Evolutionary conservation across 2,329 filamentous ascomycete genomes (phyloP).

Genomic region (Pseudocercospora musae): DNA sequence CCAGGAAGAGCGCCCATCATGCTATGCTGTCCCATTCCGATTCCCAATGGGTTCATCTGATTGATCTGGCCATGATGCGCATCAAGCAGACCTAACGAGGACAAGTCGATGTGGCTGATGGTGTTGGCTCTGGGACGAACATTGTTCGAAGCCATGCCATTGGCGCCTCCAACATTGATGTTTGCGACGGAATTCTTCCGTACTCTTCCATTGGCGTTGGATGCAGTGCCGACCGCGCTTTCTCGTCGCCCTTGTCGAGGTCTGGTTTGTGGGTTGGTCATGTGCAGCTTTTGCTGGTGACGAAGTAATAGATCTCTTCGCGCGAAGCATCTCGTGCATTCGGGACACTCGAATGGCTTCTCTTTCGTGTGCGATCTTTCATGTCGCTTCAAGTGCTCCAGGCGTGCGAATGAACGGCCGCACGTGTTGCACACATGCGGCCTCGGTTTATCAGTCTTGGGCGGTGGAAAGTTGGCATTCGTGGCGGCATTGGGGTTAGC

Average conservation of each 20-base stretch:
- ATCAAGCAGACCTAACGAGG: constrained; percentile 57
- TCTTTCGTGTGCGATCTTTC: constrained; percentile 98
- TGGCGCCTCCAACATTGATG: constrained; percentile 47
- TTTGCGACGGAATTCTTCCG: constrained; percentile 89
- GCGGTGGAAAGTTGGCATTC: constrained; percentile 61
- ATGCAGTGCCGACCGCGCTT: constrained; percentile 71
- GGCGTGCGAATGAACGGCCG: constrained; percentile 82
- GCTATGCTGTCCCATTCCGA: constrained; percentile 20
- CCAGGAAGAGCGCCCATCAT: constrained; percentile 62
- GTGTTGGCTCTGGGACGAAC: constrained; percentile 92
- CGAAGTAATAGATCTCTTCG: constrained; percentile 85
- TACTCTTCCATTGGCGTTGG: constrained; percentile 66
- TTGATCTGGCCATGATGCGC: constrained; percentile 25
- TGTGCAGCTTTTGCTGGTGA: constrained; percentile 97
- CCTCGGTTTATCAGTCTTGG: constrained; percentile 95
- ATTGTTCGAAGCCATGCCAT: constrained; percentile 51
- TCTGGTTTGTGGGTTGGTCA: constrained; percentile 82
- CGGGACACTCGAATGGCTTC: constrained; percentile 96
- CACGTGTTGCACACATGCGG: constrained; percentile 93
- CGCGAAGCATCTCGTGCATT: constrained; percentile 92
- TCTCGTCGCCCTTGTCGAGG: constrained; percentile 81
- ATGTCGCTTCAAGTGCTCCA: constrained; percentile 96
- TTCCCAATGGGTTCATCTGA: constrained; percentile 30
- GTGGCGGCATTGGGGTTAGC: constrained; percentile 18
- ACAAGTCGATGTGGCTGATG: constrained; percentile 85